Conservation (phyloP, 805 yeast species). For the Starmerella stigmatis region DNA sequence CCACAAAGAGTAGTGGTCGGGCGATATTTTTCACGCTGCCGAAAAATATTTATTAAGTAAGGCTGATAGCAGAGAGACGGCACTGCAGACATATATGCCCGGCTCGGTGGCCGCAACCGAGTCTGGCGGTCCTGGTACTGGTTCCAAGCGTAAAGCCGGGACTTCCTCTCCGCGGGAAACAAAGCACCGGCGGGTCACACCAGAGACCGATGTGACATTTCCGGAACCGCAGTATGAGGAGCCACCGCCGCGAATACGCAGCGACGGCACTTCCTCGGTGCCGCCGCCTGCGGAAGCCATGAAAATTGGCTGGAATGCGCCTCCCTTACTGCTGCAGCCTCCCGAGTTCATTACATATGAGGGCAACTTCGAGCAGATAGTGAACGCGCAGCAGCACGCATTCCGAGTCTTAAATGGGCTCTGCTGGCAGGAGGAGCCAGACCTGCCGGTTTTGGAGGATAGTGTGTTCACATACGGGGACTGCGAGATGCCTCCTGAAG, state of each 20-base stretch:
- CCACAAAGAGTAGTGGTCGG: too few species aligned
- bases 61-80: background rate
- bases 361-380: background rate
- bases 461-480: background rate
- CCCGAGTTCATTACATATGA: background rate
- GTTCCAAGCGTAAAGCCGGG: too few species aligned
- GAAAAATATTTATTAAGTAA: conserved; percentile 6
- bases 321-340: background rate
- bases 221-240: background rate
- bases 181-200: background rate
- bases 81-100: background rate
- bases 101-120: background rate
- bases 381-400: conserved; percentile 12
- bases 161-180: too few species aligned
- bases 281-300: background rate
- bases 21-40: background rate
- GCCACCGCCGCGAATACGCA: background rate
- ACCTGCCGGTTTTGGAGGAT: background rate
- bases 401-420: conserved; percentile 6
- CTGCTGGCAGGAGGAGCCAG: conserved; percentile 9
- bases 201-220: too few species aligned
- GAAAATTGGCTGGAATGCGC: background rate
- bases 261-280: background rate
- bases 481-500: background rate
- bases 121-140: too few species aligned